A percentile compares a stretch with the other conserved stretches of the same genome.
These are phyloP conservation scores for Tolypocladium tundrense DNA, from an alignment of 2,329 filamentous ascomycete species.

Conservation along the genomic window DNA sequence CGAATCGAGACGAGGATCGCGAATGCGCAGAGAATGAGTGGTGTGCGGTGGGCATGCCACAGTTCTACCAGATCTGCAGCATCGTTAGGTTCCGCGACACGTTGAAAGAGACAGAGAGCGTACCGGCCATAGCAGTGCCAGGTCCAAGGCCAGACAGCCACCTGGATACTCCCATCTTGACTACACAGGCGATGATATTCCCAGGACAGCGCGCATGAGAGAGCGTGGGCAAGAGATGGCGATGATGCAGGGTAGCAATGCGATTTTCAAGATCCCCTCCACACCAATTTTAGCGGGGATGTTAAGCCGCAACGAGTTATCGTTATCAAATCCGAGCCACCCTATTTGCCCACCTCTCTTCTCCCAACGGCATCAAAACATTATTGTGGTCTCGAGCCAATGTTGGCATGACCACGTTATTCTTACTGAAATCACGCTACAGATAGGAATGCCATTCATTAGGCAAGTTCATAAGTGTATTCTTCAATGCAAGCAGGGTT, in stretches of 20 bases:
- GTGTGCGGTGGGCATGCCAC: conserved; percentile 37
- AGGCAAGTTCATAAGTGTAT: neutral
- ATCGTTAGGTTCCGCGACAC: neutral
- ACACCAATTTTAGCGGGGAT: neutral
- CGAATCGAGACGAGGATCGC: conserved; percentile 27
- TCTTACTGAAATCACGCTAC: no score
- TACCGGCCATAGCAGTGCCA: neutral
- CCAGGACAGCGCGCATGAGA: neutral
- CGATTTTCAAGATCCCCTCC: neutral
- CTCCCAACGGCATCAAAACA: neutral
- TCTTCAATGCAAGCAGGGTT: neutral
- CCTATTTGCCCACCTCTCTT: neutral
- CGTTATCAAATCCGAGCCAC: neutral
- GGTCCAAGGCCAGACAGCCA: neutral
- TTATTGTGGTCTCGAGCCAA: neutral
- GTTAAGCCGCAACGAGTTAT: neutral
- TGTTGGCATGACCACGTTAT: neutral
- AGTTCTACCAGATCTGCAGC: conserved; percentile 25
- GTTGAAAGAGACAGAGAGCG: neutral
- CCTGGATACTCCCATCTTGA: neutral
- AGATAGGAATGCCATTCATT: neutral
- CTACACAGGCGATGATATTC: neutral
- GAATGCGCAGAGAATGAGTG: conserved; percentile 30
- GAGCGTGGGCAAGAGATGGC: neutral
- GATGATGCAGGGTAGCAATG: neutral